A percentile compares a stretch with the other conserved stretches of the same genome.
phyloP scores from a whole-genome alignment of 148 eudicot genomes.

The Drosera capensis region DNA sequence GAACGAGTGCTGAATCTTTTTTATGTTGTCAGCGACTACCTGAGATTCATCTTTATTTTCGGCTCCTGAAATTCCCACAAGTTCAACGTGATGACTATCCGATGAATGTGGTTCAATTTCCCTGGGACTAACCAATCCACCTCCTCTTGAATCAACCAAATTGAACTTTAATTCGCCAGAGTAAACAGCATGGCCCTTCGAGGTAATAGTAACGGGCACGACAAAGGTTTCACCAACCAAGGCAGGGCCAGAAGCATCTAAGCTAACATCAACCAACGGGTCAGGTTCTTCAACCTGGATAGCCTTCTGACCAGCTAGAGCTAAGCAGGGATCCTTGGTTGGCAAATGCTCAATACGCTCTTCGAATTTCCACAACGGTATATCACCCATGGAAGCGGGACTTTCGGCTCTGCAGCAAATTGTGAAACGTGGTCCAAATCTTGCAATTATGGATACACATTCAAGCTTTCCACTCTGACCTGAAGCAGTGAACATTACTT shows the following conservation, averaged over 20 bases:
- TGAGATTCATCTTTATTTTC: conserved; percentile 28
- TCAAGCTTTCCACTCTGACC: conserved; percentile 97
- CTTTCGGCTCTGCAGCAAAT: conserved; percentile 92
- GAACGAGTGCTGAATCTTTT: conserved; percentile 83
- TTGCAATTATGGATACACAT: conserved; percentile 61
- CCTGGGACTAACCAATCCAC: conserved; percentile 89
- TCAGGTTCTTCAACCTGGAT: conserved; percentile 93
- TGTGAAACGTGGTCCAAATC: conserved; percentile 58
- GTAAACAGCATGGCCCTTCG: conserved; percentile 69
- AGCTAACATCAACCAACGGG: conserved; percentile 62
- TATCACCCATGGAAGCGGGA: conserved; percentile 81
- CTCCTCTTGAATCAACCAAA: conserved; percentile 88
- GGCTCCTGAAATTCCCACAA: conserved; percentile 49
- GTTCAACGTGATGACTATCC: conserved; percentile 82
- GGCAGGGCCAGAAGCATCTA: conserved; percentile 66
- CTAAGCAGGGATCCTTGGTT: conserved; percentile 74
- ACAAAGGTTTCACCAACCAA: conserved; percentile 79
- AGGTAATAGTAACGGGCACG: conserved; percentile 57
- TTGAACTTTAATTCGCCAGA: conserved; percentile 89
- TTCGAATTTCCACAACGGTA: conserved; percentile 94
- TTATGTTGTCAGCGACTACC: conserved; percentile 30
- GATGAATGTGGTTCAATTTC: conserved; percentile 46
- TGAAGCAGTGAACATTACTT: conserved; percentile 19
- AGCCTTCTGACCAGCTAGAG: conserved; percentile 78
- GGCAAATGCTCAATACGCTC: conserved; percentile 63